A percentile compares a stretch with the other conserved stretches of the same genome.
Evolutionary conservation across 2,329 filamentous ascomycete species (phyloP).

Genomic region (Aspergillus pseudoviridinutans): DNA sequence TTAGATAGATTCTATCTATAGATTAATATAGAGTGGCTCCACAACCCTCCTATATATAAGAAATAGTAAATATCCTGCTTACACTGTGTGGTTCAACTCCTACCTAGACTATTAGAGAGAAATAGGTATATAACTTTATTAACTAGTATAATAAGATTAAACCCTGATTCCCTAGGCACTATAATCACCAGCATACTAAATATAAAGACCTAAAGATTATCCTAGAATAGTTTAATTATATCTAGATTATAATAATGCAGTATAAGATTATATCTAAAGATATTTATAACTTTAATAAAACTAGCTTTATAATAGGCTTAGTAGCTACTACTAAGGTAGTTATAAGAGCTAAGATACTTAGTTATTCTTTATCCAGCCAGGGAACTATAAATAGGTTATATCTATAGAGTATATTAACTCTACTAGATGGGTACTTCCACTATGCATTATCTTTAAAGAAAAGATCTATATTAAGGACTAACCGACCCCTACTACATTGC

Average conservation of each 20-base stretch:
- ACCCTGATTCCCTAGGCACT: background rate
- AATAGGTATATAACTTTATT: slow-evolving; percentile 7
- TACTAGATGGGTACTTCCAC: slow-evolving; percentile 5
- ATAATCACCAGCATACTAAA: slow-evolving; percentile 1
- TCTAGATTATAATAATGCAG: slow-evolving; percentile 5
- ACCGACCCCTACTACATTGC: too few species aligned
- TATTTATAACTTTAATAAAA: slow-evolving; percentile 4
- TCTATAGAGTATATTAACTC: slow-evolving; percentile 11
- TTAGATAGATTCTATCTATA: slow-evolving; percentile 3
- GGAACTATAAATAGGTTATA: slow-evolving; percentile 14
- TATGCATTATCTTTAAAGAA: slow-evolving; percentile 12
- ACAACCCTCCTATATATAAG: background rate
- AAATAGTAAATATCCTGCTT: slow-evolving; percentile 3
- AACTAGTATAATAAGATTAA: background rate
- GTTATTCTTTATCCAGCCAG: slow-evolving; percentile 7
- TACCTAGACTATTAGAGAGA: background rate
- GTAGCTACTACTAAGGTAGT: slow-evolving; percentile 6
- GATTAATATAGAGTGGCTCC: slow-evolving; percentile 1
- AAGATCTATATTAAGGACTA: slow-evolving; percentile 7
- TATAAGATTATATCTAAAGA: slow-evolving; percentile 10
- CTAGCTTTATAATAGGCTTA: slow-evolving; percentile 11
- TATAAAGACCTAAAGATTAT: slow-evolving; percentile 4
- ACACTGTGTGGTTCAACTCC: background rate
- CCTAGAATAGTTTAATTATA: slow-evolving; percentile 6
- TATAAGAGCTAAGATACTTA: background rate